Evolutionary conservation across 108 stramenopile species (phyloP), one percentile per base, ranked within the genome.

Genomic region (Conticribra guillardii): DNA sequence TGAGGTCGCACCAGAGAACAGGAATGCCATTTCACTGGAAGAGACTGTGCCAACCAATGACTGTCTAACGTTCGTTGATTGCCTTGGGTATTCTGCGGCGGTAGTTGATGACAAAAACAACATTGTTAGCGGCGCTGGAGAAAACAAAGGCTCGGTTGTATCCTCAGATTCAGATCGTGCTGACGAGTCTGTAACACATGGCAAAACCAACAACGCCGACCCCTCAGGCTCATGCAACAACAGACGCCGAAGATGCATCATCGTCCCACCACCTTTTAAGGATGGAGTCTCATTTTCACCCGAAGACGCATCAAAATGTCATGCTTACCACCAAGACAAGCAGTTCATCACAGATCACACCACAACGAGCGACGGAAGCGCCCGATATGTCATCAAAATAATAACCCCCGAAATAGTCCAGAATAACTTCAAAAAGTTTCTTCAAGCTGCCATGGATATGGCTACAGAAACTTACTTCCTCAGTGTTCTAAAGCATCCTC

Each of bases 391-490:
- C 50, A 67, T 78, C 50, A 78, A 78, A 67, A 44, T 67, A 23
- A 73, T 78, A 7, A 57, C 57, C 28, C 76, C 69, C 8, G 18
- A 56, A 2, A 60, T 78, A 2, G 41, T 73, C 29, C 57, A 54
- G n/a, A 55, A 47, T 45, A 48, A 66, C 46, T 69, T 56, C 37
- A 58, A 67, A 22, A 66, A 58, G n/a, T 72, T 78, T 24, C 48
- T 78, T 24, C 76, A 73, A 60, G 76, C 76, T 9, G 76, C 76
- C 21, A 72, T 62, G 64, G 76, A 78, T 47, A 67, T 78, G 64
- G 76, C 71, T 0, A 73, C 64, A 9, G 76, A 78, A 54, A 78
- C 76, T 0, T 59, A 78, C 22, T 78, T 73, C 50, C 54, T 78
- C 3, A 67, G 65, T 37, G 71, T 78, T 19, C 50, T 78, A 11